These are phyloP conservation scores for Pezizomycotina sp. DNA, from an alignment of 2,329 filamentous ascomycete genomes.

Conservation along the genomic window DNA sequence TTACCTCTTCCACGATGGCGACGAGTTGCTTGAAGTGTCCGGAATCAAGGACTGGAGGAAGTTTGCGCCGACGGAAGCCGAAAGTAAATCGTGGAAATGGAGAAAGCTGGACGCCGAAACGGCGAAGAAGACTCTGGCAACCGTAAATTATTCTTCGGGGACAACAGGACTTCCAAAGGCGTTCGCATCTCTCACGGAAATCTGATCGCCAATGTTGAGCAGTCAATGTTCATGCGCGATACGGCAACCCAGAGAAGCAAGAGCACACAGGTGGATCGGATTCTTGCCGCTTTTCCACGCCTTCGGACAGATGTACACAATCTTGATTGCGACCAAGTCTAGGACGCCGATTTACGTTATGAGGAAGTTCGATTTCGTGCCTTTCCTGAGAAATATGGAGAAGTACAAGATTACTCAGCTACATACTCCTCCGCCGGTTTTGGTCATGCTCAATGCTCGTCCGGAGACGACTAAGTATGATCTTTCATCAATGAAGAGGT, in stretches of 20 bases:
- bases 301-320: slow-evolving; percentile 49
- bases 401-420: slow-evolving; percentile 52
- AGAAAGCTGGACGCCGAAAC: slow-evolving; percentile 42
- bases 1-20: slow-evolving; percentile 46
- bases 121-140: slow-evolving; percentile 40
- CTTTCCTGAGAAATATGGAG: slow-evolving; percentile 50
- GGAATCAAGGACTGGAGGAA: slow-evolving; percentile 26
- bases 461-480: slow-evolving; percentile 50
- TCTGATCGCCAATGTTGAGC: slow-evolving; percentile 53
- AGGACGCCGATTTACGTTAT: slow-evolving; percentile 60
- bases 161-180: slow-evolving; percentile 74
- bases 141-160: slow-evolving; percentile 63
- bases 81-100: slow-evolving; percentile 41
- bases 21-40: slow-evolving; percentile 9
- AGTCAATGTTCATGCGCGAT: slow-evolving; percentile 37
- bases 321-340: slow-evolving; percentile 41
- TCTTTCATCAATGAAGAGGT: slow-evolving; percentile 47
- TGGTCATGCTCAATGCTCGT: slow-evolving; percentile 56
- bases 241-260: slow-evolving; percentile 29
- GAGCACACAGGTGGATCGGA: slow-evolving; percentile 26
- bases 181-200: slow-evolving; percentile 66
- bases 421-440: slow-evolving; percentile 55
- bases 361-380: slow-evolving; percentile 57
- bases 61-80: slow-evolving; percentile 40
- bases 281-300: slow-evolving; percentile 67